phyloP scores from a whole-genome alignment of 495 filamentous ascomycete species.

The Articulospora tetracladia region DNA sequence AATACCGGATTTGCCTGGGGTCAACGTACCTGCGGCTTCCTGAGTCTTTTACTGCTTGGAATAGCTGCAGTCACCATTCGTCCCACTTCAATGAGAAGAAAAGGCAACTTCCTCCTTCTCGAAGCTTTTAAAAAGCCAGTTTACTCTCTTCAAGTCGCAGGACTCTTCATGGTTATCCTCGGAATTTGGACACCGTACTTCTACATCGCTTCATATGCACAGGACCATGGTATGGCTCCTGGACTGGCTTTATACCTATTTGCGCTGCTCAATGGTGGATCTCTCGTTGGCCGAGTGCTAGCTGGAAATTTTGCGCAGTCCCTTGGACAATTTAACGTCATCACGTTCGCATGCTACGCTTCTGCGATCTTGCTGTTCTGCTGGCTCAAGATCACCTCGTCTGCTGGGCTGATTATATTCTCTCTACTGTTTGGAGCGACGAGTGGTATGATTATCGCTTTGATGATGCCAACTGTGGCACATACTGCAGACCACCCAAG shows the following conservation, averaged over 20 bases:
- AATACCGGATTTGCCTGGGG: slow-evolving; percentile 65
- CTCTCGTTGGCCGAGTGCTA: not conserved
- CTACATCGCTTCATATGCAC: not conserved
- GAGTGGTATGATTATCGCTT: not conserved
- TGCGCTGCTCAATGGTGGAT: not conserved
- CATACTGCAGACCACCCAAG: not conserved
- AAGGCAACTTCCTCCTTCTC: not conserved
- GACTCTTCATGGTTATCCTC: not conserved
- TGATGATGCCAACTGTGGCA: not conserved
- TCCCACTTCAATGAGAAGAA: slow-evolving; percentile 21
- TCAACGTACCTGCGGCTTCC: slow-evolving; percentile 58
- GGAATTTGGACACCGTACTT: slow-evolving; percentile 1
- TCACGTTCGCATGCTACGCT: not conserved
- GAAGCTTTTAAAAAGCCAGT: not conserved
- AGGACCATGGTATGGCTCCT: not conserved
- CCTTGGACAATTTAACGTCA: not conserved
- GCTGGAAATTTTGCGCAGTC: not conserved
- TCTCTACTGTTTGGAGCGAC: not conserved
- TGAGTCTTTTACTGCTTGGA: slow-evolving; percentile 49
- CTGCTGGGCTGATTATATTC: not conserved
- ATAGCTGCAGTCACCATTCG: slow-evolving; percentile 49
- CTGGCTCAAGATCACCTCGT: not conserved
- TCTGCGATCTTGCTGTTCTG: not conserved
- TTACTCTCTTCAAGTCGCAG: slow-evolving; percentile 1
- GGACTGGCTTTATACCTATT: not conserved